Evolutionary conservation across 23 red algal genomes (phyloP), one percentile per base, ranked within the genome.

Genomic region (Pyropia haitanensis): DNA sequence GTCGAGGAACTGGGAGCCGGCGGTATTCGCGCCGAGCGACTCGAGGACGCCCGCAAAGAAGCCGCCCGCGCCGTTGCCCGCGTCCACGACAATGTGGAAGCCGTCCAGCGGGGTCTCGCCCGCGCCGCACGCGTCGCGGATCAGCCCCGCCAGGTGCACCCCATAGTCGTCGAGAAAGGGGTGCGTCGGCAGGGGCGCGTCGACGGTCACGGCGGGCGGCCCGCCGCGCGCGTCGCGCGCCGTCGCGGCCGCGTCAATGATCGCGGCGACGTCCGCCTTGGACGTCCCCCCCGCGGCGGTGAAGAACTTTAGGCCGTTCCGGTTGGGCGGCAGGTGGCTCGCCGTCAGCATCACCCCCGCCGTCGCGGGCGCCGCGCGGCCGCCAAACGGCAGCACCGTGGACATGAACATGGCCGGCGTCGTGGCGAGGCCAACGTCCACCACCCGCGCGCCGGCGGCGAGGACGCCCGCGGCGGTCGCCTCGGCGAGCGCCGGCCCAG

Each of bases 331-430:
- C 26, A 95, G 54, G 49, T 95, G 89, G 21, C 71, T 79, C 16
- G 89, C 89, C 13, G 89, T 95, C 3, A 95, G 73, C 89, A 95
- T 95, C 31, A 83, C 67, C 16, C 80, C 81, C 27, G 63, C 79
- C 25, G 87, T 80, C 17, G 20, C 79, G 1, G 55, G 3, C 24
- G 68, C 53, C 14, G 30, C 23, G 2, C 63, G 65, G 18, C 16
- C 18, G 0, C 39, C 39, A 46, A 46, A 46, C 13, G 39, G 39
- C 17, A 90, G 52, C 8, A 95, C 78, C 55, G 80, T 87, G 72
- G 72, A 72, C 89, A 95, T 95, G 59, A 95, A 95, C 89, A 95
- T 95, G 17, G 89, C 89, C 18, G 89, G 89, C 17, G 89, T 95
- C 2, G 89, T 95, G 53, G 68, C 60, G 49, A 95, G 65, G 27